Evolutionary conservation across 2,329 filamentous ascomycete genomes (phyloP).

Genomic region (Aspergillus neoniger): DNA sequence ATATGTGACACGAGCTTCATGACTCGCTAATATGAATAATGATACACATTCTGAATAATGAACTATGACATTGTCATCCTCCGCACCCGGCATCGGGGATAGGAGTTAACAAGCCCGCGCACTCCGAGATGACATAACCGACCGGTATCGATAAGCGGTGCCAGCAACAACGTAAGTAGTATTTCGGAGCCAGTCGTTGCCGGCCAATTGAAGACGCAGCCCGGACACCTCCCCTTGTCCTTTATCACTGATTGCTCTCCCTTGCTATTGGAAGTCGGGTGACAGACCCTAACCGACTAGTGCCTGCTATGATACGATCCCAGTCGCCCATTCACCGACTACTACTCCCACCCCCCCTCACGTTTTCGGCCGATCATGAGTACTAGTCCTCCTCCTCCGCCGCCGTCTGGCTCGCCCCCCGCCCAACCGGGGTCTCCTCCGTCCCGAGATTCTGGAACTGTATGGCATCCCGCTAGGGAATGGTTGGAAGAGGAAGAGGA

Average conservation of each 20-base stretch:
- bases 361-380: constrained; percentile 30
- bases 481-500: constrained; percentile 42
- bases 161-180: too few relatives aligned
- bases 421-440: constrained; percentile 21
- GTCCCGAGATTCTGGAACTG: constrained; percentile 25
- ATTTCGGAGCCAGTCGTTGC: not conserved
- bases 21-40: not conserved
- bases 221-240: not conserved
- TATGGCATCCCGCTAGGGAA: constrained; percentile 41
- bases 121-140: constrained; percentile 7
- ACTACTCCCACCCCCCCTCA: constrained; percentile 8
- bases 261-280: constrained; percentile 4
- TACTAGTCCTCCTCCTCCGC: not conserved
- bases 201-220: constrained; percentile 11
- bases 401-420: constrained; percentile 23
- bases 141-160: constrained; percentile 8
- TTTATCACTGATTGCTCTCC: not conserved
- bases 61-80: not conserved
- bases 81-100: not conserved
- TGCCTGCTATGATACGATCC: constrained; percentile 12
- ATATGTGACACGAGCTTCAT: not conserved
- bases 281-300: not conserved
- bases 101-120: constrained; percentile 1
- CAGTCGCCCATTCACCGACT: constrained; percentile 8
- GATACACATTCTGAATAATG: too few relatives aligned